Percentiles rank a stretch among this genome's conserved stretches.
phyloP scores from a whole-genome alignment of 306 rosid genomes.

The Cucurbita pepo region DNA sequence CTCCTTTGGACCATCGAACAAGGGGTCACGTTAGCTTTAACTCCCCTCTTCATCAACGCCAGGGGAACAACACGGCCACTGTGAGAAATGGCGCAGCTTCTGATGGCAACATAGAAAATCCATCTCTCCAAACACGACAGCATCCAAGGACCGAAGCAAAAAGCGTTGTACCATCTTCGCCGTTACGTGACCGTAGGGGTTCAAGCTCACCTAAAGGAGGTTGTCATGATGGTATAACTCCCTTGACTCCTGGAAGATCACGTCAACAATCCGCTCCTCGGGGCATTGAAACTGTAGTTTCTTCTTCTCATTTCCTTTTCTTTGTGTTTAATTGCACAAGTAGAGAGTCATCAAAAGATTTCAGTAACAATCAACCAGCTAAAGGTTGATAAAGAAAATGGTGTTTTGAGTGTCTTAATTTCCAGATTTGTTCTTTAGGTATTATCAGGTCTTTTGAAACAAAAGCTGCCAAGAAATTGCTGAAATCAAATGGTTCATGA shows the following conservation, averaged over 20 bases:
- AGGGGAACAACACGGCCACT: background rate
- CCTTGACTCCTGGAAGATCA: slow-evolving; percentile 12
- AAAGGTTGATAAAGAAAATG: background rate
- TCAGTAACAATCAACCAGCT: background rate
- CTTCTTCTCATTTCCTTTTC: background rate
- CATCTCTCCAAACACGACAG: slow-evolving; percentile 4
- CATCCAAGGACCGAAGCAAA: slow-evolving; percentile 3
- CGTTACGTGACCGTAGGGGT: slow-evolving; percentile 6
- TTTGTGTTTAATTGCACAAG: background rate
- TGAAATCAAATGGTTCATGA: background rate
- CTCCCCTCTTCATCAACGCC: slow-evolving; percentile 3
- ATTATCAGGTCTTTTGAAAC: background rate
- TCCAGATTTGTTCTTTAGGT: background rate
- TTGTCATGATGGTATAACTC: slow-evolving; percentile 8
- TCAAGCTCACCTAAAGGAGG: slow-evolving; percentile 1
- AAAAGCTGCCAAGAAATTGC: background rate
- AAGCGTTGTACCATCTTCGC: slow-evolving; percentile 5
- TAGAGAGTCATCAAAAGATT: background rate
- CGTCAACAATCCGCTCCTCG: slow-evolving; percentile 5
- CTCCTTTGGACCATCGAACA: background rate
- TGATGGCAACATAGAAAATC: slow-evolving; percentile 1
- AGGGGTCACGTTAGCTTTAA: background rate
- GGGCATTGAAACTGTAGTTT: slow-evolving; percentile 9
- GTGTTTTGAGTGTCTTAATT: background rate
- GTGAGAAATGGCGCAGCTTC: background rate